These are phyloP conservation scores for Tylopilus sp. DNA, from an alignment of 768 basidiomycete species.

Conservation along the genomic window DNA sequence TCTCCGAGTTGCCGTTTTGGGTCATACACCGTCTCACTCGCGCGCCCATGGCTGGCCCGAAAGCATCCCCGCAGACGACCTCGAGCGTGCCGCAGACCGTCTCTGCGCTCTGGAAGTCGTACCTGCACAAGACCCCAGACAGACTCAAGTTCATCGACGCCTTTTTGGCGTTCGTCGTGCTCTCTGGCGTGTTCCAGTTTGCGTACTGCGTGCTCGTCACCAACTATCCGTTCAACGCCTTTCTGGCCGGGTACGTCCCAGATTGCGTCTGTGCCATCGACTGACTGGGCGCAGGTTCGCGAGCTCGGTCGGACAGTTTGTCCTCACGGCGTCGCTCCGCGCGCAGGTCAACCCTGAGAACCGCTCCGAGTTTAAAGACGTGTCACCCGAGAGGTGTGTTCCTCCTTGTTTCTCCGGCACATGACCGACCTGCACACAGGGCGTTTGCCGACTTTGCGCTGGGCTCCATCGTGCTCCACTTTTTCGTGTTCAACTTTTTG, in stretches of 20 bases:
- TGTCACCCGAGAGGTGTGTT: constrained; percentile 89
- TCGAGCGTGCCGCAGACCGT: constrained; percentile 34
- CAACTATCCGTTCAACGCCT: constrained; percentile 96
- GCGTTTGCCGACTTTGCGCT: constrained; percentile 96
- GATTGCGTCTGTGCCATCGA: constrained; percentile 1
- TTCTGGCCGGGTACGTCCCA: constrained; percentile 81
- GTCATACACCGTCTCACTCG: not conserved
- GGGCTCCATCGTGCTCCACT: constrained; percentile 94
- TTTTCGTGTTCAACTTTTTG: constrained; percentile 98
- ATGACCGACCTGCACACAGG: constrained; percentile 39
- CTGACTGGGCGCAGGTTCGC: constrained; percentile 72
- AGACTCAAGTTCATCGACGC: constrained; percentile 92
- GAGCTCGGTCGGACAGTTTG: constrained; percentile 95
- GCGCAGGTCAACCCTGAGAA: constrained; percentile 90
- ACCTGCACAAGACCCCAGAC: constrained; percentile 71
- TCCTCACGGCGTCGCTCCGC: constrained; percentile 87
- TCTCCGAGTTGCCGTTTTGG: constrained; percentile 14
- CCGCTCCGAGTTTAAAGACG: constrained; percentile 76
- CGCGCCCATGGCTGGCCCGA: constrained; percentile 36
- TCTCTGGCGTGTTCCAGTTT: constrained; percentile 89
- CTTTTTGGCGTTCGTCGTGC: constrained; percentile 88
- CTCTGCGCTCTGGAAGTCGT: constrained; percentile 68
- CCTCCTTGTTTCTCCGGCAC: not conserved
- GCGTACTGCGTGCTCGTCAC: constrained; percentile 88
- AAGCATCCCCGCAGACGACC: constrained; percentile 23